A percentile compares a stretch with the other conserved stretches of the same genome.
phyloP scores from a whole-genome alignment of 352 stramenopile species.

The Globisporangium spinosum region DNA sequence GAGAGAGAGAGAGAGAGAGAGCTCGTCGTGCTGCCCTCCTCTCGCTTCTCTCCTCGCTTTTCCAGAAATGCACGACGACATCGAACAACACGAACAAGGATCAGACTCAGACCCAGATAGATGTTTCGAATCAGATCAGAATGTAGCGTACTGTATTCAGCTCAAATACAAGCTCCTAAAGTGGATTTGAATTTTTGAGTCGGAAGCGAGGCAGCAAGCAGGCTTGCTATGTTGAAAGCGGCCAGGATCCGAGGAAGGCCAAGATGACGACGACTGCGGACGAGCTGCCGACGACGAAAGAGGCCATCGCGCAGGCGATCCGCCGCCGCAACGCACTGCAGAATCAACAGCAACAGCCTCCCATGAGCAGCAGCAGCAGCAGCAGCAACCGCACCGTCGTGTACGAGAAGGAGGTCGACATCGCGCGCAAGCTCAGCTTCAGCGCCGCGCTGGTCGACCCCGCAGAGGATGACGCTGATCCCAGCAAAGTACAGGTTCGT shows the following conservation, averaged over 20 bases:
- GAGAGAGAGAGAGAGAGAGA: neutral
- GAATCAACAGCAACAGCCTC: neutral
- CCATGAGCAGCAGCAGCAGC: neutral
- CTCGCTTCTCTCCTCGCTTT: neutral
- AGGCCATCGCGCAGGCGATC: slow-evolving; percentile 18
- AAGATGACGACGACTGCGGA: neutral
- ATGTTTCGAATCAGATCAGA: neutral
- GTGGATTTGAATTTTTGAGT: neutral
- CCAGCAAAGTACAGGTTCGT: slow-evolving; percentile 25
- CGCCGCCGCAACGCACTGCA: slow-evolving; percentile 17
- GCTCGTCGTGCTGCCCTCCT: neutral
- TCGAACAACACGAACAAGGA: too few species aligned
- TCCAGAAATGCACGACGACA: neutral
- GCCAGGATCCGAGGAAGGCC: neutral
- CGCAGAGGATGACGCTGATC: slow-evolving; percentile 16
- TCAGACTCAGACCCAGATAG: too few species aligned
- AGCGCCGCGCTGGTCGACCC: slow-evolving; percentile 36
- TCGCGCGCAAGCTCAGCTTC: slow-evolving; percentile 67
- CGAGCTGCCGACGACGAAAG: slow-evolving; percentile 14
- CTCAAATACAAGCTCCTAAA: neutral
- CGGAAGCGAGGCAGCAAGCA: neutral
- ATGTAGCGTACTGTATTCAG: neutral
- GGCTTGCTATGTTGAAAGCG: neutral
- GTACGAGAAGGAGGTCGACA: slow-evolving; percentile 28
- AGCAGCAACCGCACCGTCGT: slow-evolving; percentile 1